phyloP scores from a whole-genome alignment of 73 alveolate species.

The Paramecium pentaurelia region DNA sequence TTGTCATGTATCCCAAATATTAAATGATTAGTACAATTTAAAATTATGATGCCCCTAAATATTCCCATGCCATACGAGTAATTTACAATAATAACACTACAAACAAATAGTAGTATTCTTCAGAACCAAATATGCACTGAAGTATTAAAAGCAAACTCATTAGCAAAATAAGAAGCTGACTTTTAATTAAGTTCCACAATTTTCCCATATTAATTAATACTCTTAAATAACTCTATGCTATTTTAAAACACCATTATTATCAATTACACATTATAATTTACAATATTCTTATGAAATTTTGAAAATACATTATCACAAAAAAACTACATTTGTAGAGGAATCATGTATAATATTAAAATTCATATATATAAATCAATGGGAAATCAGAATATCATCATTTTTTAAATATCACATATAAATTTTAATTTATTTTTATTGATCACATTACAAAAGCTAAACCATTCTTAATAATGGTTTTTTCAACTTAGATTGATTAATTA shows the following conservation, averaged over 20 bases:
- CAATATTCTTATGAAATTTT: not conserved
- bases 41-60: not conserved
- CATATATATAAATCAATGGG: not conserved
- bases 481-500: not conserved
- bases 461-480: not conserved
- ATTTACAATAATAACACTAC: not conserved
- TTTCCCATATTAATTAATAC: not conserved
- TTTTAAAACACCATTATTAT: not conserved
- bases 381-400: not conserved
- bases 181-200: not conserved
- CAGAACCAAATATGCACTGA: not conserved
- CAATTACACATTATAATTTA: no score
- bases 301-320: not conserved
- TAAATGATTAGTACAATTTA: not conserved
- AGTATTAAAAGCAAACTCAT: not conserved
- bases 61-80: not conserved
- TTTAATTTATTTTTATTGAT: no score
- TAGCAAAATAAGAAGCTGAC: not conserved
- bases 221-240: not conserved
- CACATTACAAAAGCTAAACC: not conserved
- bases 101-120: not conserved
- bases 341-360: not conserved
- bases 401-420: not conserved
- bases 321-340: not conserved
- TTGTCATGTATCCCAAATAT: not conserved